Evolutionary conservation across 768 basidiomycete species (phyloP).

Genomic region (Coprinopsis strossmayeri): DNA sequence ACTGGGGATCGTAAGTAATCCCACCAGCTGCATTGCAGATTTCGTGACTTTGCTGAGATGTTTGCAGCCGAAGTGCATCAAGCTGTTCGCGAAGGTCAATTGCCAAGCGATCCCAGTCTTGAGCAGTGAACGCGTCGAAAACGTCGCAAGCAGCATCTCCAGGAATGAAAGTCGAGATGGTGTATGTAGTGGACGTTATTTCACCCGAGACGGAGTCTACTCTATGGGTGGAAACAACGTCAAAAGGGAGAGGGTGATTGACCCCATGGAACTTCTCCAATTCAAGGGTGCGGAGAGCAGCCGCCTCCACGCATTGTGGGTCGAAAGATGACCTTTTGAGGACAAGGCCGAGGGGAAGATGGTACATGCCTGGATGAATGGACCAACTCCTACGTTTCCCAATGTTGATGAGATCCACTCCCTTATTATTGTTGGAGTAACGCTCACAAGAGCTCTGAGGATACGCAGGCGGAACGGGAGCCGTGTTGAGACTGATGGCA

Average conservation of each 20-base stretch:
- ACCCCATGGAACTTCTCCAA: neutral
- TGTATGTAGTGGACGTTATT: constrained; percentile 6
- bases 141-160: neutral
- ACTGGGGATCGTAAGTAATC: neutral
- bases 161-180: neutral
- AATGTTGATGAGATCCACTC: too few species aligned
- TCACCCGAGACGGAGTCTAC: neutral
- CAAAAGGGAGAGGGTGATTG: neutral
- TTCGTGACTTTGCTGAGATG: neutral
- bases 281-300: neutral
- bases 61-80: neutral
- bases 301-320: neutral
- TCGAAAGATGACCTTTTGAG: neutral
- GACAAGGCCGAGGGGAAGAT: constrained; percentile 5
- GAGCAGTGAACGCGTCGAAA: neutral
- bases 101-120: neutral
- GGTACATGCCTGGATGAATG: neutral
- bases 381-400: neutral
- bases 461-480: too few species aligned
- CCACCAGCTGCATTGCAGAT: constrained; percentile 2
- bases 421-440: too few species aligned
- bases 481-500: too few species aligned
- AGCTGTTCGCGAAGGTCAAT: constrained; percentile 1
- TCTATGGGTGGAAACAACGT: too few species aligned
- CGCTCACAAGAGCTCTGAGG: too few species aligned